These are phyloP conservation scores for Digitaria exilis DNA, from an alignment of 202 grass and related monocot species.

Conservation along the genomic window DNA sequence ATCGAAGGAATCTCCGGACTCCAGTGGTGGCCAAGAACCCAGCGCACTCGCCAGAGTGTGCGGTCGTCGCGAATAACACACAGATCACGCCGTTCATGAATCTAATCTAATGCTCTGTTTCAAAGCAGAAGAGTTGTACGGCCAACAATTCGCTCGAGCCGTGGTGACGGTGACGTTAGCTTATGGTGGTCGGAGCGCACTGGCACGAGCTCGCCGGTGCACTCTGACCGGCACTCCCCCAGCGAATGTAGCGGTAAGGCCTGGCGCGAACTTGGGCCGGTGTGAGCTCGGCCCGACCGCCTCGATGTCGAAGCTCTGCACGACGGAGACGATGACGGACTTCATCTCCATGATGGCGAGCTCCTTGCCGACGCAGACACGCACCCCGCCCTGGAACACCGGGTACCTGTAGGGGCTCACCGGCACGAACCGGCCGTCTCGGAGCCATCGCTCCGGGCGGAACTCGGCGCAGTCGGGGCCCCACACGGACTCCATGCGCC, in stretches of 20 bases:
- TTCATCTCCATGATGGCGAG: conserved; percentile 92
- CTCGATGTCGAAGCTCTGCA: conserved; percentile 68
- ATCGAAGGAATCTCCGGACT: conserved; percentile 23
- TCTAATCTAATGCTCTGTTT: conserved; percentile 13
- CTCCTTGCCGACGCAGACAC: conserved; percentile 81
- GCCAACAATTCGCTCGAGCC: conserved; percentile 19
- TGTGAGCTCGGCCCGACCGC: conserved; percentile 49
- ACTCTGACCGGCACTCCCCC: conserved; percentile 70
- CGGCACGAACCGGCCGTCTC: conserved; percentile 47
- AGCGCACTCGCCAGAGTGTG: conserved; percentile 36
- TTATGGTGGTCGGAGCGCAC: conserved; percentile 22
- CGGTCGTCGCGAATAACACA: background rate
- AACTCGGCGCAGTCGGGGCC: conserved; percentile 71
- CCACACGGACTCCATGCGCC: conserved; percentile 76
- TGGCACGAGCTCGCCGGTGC: conserved; percentile 41
- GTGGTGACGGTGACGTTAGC: background rate
- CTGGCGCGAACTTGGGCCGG: conserved; percentile 60
- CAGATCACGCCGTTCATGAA: conserved; percentile 10
- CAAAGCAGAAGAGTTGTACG: conserved; percentile 27
- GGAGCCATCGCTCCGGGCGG: conserved; percentile 70
- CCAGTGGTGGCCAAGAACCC: conserved; percentile 25
- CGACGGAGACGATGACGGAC: conserved; percentile 61
- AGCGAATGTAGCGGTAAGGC: conserved; percentile 62
- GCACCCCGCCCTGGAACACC: conserved; percentile 79
- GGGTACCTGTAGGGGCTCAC: conserved; percentile 71